Conservation (phyloP, 768 basidiomycete genomes). For the Austroboletus eburneus region DNA sequence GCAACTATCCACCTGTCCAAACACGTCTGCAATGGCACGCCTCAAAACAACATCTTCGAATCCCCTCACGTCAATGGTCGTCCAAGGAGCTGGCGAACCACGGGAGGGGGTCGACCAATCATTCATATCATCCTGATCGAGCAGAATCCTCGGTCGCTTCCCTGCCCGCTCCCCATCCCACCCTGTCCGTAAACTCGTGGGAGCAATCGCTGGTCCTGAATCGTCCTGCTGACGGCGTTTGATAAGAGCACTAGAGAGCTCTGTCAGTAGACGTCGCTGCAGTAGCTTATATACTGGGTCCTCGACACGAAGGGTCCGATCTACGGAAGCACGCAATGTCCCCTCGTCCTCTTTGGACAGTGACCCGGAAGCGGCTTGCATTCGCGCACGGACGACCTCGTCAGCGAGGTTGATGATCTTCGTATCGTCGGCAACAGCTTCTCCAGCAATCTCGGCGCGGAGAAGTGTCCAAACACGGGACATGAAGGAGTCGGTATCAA, state of each 20-base stretch:
- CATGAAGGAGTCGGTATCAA: slow-evolving; percentile 40
- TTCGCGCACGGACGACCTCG: slow-evolving; percentile 59
- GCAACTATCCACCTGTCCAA: slow-evolving; percentile 37
- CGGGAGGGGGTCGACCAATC: slow-evolving; percentile 1
- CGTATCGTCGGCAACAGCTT: slow-evolving; percentile 36
- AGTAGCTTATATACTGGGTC: slow-evolving; percentile 68
- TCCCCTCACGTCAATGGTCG: slow-evolving; percentile 44
- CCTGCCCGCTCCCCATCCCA: slow-evolving; percentile 16
- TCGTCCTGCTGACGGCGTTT: slow-evolving; percentile 11
- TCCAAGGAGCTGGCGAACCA: slow-evolving; percentile 1
- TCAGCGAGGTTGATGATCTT: slow-evolving; percentile 69
- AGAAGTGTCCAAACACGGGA: slow-evolving; percentile 64
- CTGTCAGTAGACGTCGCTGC: slow-evolving; percentile 51
- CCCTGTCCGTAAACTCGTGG: slow-evolving; percentile 32
- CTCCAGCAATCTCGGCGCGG: slow-evolving; percentile 46
- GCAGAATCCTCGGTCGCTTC: slow-evolving; percentile 26
- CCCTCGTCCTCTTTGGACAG: slow-evolving; percentile 43
- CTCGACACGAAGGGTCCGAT: slow-evolving; percentile 53
- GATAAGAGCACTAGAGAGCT: slow-evolving; percentile 30
- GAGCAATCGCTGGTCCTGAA: slow-evolving; percentile 7
- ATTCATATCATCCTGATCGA: slow-evolving; percentile 23
- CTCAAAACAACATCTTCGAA: slow-evolving; percentile 62
- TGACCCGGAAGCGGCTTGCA: slow-evolving; percentile 14
- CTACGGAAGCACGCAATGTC: slow-evolving; percentile 54
- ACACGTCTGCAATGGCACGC: slow-evolving; percentile 39